phyloP scores from a whole-genome alignment of 495 filamentous ascomycete species.

The Podospora appendiculata region DNA sequence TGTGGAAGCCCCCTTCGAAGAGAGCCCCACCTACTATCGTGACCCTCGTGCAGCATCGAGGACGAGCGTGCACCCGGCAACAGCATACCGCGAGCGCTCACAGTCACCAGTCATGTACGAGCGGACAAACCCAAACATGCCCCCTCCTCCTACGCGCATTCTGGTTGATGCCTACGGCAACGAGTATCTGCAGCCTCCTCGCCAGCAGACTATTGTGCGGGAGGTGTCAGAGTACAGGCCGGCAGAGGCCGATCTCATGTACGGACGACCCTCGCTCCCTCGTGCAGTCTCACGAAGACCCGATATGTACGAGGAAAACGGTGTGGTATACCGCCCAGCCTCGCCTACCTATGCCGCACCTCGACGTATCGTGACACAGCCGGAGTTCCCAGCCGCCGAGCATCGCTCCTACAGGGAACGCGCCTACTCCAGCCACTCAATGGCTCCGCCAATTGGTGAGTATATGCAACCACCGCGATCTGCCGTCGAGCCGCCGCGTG shows the following conservation, averaged over 20 bases:
- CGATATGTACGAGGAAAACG: slow-evolving; percentile 39
- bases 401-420: slow-evolving; percentile 43
- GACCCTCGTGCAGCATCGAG: slow-evolving; percentile 33
- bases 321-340: slow-evolving; percentile 35
- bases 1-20: slow-evolving; percentile 28
- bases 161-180: slow-evolving; percentile 65
- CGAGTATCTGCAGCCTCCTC: slow-evolving; percentile 56
- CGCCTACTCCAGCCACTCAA: slow-evolving; percentile 37
- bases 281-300: slow-evolving; percentile 47
- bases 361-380: slow-evolving; percentile 44
- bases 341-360: slow-evolving; percentile 31
- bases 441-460: slow-evolving; percentile 31
- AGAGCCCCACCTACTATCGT: slow-evolving; percentile 50
- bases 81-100: slow-evolving; percentile 48
- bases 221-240: slow-evolving; percentile 32
- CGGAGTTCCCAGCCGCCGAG: slow-evolving; percentile 39
- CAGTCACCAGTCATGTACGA: slow-evolving; percentile 50
- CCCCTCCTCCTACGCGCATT: slow-evolving; percentile 51
- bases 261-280: slow-evolving; percentile 31
- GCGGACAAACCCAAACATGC: slow-evolving; percentile 37
- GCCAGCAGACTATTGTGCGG: slow-evolving; percentile 31
- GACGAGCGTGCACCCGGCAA: slow-evolving; percentile 33
- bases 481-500: slow-evolving; percentile 34
- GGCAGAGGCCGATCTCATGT: slow-evolving; percentile 36
- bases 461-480: slow-evolving; percentile 28